Conservation (phyloP, 139 green algal genomes). For the Chlamydomonas urium region DNA sequence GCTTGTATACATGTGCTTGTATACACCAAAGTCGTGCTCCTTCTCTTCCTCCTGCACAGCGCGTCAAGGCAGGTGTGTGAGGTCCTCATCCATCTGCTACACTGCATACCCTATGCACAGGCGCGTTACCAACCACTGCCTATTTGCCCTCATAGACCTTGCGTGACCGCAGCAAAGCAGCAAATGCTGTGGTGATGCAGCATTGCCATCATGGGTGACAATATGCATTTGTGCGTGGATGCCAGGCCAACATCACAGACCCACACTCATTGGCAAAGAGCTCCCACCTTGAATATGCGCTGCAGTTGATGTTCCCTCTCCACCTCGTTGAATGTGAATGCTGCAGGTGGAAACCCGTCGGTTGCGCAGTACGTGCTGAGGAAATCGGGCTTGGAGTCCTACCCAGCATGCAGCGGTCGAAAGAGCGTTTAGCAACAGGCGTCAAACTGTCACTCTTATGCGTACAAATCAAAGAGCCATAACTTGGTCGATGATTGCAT, state of each 20-base stretch:
- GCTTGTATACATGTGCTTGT: no score
- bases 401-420: not conserved
- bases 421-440: no score
- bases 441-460: no score
- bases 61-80: no score
- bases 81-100: no score
- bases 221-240: not conserved
- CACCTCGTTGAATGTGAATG: not conserved
- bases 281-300: constrained; percentile 12
- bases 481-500: no score
- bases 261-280: no score
- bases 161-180: not conserved
- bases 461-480: no score
- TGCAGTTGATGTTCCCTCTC: constrained; percentile 19
- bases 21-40: not conserved
- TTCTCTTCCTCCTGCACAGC: constrained; percentile 13
- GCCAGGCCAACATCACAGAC: no score
- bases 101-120: not conserved
- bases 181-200: not conserved
- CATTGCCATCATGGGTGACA: not conserved
- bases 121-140: not conserved
- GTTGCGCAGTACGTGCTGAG: not conserved
- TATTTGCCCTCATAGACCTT: not conserved
- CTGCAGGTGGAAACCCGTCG: not conserved
- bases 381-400: not conserved